A percentile compares a stretch with the other conserved stretches of the same genome.
Evolutionary conservation across 148 eudicot genomes (phyloP).

Genomic region (Camellia japonica): DNA sequence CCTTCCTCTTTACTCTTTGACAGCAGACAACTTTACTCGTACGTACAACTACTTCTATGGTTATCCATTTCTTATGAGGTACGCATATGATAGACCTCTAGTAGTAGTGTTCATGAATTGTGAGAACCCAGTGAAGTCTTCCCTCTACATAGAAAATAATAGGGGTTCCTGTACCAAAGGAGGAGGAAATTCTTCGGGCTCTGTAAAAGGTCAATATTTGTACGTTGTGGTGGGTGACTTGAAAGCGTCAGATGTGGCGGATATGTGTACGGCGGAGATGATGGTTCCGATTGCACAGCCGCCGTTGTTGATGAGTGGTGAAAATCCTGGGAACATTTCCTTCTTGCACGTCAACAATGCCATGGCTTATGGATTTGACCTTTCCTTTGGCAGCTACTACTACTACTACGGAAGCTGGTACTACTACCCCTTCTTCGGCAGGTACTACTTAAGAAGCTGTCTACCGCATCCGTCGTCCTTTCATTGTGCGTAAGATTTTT

Average conservation of each 20-base stretch:
- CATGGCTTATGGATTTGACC: constrained; percentile 33
- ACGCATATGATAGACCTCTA: background rate
- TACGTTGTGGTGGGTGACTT: too few relatives aligned
- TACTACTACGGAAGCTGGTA: too few relatives aligned
- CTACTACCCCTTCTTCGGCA: too few relatives aligned
- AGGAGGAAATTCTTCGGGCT: background rate
- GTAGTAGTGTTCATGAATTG: constrained; percentile 14
- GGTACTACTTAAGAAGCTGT: too few relatives aligned
- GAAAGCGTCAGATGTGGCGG: too few relatives aligned
- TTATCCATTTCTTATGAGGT: background rate
- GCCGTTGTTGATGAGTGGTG: background rate
- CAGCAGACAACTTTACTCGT: background rate
- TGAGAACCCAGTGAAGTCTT: constrained; percentile 10
- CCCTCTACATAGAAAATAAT: background rate
- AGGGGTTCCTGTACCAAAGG: too few relatives aligned
- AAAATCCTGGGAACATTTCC: background rate
- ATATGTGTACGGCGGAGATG: too few relatives aligned
- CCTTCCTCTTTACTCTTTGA: constrained; percentile 17
- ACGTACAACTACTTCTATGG: too few relatives aligned
- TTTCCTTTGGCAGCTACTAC: background rate
- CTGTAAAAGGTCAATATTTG: too few relatives aligned
- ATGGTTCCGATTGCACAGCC: too few relatives aligned
- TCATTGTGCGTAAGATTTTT: too few relatives aligned
- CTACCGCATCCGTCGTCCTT: too few relatives aligned
- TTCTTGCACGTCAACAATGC: background rate